Conservation (phyloP, 176 grass and related monocot genomes). For the Puya raimondii region DNA sequence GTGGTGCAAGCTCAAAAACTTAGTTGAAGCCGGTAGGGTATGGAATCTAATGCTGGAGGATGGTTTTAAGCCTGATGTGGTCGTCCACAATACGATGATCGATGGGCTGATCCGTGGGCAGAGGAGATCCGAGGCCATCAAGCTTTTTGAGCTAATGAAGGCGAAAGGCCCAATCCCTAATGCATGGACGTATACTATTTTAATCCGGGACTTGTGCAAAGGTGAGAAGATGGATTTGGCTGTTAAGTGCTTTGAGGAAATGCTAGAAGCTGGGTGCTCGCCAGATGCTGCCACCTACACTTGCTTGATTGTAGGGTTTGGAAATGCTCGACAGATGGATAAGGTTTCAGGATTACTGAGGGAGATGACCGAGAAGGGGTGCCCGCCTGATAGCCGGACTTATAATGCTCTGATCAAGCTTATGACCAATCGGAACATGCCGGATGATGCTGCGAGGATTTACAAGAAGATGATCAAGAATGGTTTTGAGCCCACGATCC, state of each 20-base stretch:
- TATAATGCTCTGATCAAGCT: constrained; percentile 89
- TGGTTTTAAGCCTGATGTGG: constrained; percentile 57
- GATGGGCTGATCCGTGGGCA: constrained; percentile 67
- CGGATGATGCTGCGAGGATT: constrained; percentile 57
- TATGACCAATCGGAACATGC: constrained; percentile 61
- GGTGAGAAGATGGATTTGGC: constrained; percentile 78
- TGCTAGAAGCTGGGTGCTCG: constrained; percentile 38
- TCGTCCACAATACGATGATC: constrained; percentile 76
- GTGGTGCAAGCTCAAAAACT: constrained; percentile 71
- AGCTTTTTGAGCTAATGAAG: constrained; percentile 95
- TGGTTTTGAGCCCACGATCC: constrained; percentile 53
- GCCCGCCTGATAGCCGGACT: constrained; percentile 44
- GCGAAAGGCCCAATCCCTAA: constrained; percentile 70
- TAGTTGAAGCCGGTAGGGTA: constrained; percentile 55
- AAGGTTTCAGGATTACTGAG: constrained; percentile 49
- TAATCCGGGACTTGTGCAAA: constrained; percentile 71
- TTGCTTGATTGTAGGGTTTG: constrained; percentile 81
- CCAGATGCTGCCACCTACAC: constrained; percentile 50
- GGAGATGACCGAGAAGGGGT: constrained; percentile 57
- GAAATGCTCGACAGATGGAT: constrained; percentile 71
- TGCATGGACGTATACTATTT: constrained; percentile 60
- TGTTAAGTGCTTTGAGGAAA: constrained; percentile 49
- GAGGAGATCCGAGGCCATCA: constrained; percentile 59
- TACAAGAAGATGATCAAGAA: constrained; percentile 89
- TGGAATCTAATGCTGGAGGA: constrained; percentile 89